These are phyloP conservation scores for Actinomortierella wolfii DNA, from an alignment of 371 early-diverging fungal species.

Conservation along the genomic window DNA sequence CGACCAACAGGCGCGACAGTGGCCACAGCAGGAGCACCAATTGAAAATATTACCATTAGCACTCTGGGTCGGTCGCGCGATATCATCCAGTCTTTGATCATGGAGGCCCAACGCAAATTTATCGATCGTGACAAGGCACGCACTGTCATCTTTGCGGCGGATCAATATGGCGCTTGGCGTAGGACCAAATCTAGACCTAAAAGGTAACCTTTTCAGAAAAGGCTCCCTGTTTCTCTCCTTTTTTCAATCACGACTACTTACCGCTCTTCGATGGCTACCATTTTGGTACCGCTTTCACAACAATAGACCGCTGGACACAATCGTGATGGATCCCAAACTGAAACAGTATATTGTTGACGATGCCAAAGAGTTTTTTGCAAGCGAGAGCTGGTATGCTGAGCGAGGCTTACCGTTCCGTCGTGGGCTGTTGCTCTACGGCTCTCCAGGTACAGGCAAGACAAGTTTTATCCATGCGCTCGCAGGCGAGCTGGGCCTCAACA, in stretches of 20 bases:
- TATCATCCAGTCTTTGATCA: conserved; percentile 55
- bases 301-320: conserved; percentile 60
- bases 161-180: conserved; percentile 71
- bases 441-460: conserved; percentile 94
- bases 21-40: conserved; percentile 43
- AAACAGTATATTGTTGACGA: conserved; percentile 74
- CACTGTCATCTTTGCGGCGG: conserved; percentile 72
- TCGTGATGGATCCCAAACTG: conserved; percentile 66
- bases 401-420: conserved; percentile 94
- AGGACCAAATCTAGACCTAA: conserved; percentile 45
- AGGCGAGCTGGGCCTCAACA: conserved; percentile 91
- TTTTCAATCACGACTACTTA: not conserved
- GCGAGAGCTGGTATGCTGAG: conserved; percentile 85
- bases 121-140: conserved; percentile 63
- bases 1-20: conserved; percentile 46
- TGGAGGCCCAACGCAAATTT: conserved; percentile 58
- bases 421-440: conserved; percentile 88
- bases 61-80: conserved; percentile 63
- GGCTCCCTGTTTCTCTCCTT: not conserved
- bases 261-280: not conserved
- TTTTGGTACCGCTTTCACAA: not conserved
- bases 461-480: conserved; percentile 96
- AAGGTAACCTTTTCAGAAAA: conserved; percentile 10
- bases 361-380: conserved; percentile 75
- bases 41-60: conserved; percentile 63